Conservation (phyloP, 768 basidiomycete species). For the Serpula lacrymans region DNA sequence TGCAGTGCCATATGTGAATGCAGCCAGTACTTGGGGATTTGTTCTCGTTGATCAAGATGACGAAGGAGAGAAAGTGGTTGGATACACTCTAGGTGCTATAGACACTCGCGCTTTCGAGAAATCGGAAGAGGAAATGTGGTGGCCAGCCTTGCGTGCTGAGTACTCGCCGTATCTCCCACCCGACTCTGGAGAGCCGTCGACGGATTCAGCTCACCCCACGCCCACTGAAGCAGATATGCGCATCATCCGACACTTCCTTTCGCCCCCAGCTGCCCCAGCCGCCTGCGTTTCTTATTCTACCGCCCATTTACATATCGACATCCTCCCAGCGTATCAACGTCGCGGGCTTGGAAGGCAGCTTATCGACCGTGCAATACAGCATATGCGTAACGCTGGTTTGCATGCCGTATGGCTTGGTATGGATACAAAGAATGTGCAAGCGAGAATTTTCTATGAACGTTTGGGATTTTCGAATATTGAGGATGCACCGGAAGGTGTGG, state of each 20-base stretch:
- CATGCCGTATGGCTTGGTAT: slow-evolving; percentile 66
- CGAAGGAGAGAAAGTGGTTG: slow-evolving; percentile 48
- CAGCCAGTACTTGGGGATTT: slow-evolving; percentile 58
- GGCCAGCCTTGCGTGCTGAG: slow-evolving; percentile 55
- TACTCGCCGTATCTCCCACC: slow-evolving; percentile 38
- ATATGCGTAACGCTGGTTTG: slow-evolving; percentile 45
- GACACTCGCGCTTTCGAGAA: slow-evolving; percentile 67
- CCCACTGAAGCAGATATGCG: slow-evolving; percentile 14
- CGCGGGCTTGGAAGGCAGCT: slow-evolving; percentile 70
- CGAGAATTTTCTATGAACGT: slow-evolving; percentile 57
- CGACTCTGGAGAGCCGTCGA: slow-evolving; percentile 10
- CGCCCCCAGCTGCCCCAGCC: slow-evolving; percentile 40
- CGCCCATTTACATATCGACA: slow-evolving; percentile 75
- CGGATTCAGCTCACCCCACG: slow-evolving; percentile 8
- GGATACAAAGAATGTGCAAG: slow-evolving; percentile 59
- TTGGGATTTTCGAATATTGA: slow-evolving; percentile 60
- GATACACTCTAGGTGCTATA: slow-evolving; percentile 65
- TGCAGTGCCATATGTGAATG: slow-evolving; percentile 66
- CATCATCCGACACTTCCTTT: slow-evolving; percentile 34
- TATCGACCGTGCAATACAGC: slow-evolving; percentile 50
- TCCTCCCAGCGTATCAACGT: slow-evolving; percentile 62
- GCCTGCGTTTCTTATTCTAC: slow-evolving; percentile 62
- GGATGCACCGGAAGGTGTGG: slow-evolving; percentile 44
- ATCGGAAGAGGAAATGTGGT: slow-evolving; percentile 57
- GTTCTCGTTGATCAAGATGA: slow-evolving; percentile 54